Evolutionary conservation across 345 rosid species (phyloP).

Genomic region (Citrus medica): DNA sequence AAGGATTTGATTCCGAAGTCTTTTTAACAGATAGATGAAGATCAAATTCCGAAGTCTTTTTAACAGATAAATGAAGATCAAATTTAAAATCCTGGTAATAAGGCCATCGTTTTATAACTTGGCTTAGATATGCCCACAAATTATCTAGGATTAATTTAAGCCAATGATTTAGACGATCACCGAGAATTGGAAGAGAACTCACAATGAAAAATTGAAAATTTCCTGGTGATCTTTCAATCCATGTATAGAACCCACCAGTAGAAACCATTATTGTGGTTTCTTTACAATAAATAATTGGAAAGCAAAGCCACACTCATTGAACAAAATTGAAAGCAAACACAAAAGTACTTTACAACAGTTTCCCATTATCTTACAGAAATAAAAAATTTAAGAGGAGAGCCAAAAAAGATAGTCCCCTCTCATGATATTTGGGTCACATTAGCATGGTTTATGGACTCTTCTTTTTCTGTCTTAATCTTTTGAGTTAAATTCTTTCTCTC

Average conservation of each 20-base stretch:
- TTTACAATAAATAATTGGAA: conserved; percentile 17
- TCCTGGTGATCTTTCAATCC: not conserved
- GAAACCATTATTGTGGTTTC: conserved; percentile 14
- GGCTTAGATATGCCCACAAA: not conserved
- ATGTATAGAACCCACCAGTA: conserved; percentile 8
- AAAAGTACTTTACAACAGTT: conserved; percentile 33
- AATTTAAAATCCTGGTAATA: not conserved
- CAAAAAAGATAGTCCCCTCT: conserved; percentile 15
- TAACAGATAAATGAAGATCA: not conserved
- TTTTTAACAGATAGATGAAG: not conserved
- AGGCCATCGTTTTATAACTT: not conserved
- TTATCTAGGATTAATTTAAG: not conserved
- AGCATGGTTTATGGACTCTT: conserved; percentile 17
- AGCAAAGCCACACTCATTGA: conserved; percentile 31
- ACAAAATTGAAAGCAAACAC: conserved; percentile 37
- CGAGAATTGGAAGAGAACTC: not conserved
- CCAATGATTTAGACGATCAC: not conserved
- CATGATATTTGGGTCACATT: conserved; percentile 24
- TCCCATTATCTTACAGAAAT: conserved; percentile 11
- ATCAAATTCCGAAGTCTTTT: not conserved
- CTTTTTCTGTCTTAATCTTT: not conserved
- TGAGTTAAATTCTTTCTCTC: not conserved
- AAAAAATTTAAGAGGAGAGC: conserved; percentile 10
- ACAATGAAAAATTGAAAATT: not conserved
- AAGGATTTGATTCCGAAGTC: not conserved